phyloP scores from a whole-genome alignment of 2,329 filamentous ascomycete genomes.

The Colletotrichum tropicicola region DNA sequence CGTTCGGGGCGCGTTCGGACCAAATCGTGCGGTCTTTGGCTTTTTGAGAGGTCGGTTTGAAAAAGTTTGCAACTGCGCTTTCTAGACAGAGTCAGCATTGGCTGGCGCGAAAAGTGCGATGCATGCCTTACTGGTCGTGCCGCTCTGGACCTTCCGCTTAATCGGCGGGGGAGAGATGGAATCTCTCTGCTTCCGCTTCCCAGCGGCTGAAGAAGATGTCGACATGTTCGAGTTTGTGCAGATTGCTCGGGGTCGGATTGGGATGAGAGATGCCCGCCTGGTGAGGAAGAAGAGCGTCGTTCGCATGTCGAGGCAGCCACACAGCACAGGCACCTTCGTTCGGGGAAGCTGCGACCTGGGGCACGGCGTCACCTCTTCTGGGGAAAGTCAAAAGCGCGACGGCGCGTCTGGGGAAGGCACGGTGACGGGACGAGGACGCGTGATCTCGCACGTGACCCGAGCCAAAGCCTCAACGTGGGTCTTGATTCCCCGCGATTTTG shows the following conservation, averaged over 20 bases:
- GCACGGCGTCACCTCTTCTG: neutral
- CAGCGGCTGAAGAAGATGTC: neutral
- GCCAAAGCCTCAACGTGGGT: no score
- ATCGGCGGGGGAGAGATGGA: constrained; percentile 62
- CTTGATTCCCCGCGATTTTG: no score
- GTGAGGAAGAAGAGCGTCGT: neutral
- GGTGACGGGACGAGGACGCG: constrained; percentile 6
- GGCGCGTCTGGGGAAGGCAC: constrained; percentile 4
- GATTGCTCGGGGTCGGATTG: neutral
- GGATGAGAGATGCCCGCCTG: neutral
- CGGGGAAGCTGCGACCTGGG: constrained; percentile 1
- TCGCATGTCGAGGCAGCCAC: neutral
- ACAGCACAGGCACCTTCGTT: neutral
- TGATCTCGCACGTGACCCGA: neutral
- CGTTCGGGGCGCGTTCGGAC: constrained; percentile 67
- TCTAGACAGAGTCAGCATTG: constrained; percentile 51
- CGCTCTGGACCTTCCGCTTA: constrained; percentile 62
- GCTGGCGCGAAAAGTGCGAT: neutral
- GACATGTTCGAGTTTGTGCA: constrained; percentile 6
- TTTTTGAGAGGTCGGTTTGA: constrained; percentile 87
- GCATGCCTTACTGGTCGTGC: constrained; percentile 56
- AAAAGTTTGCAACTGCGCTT: constrained; percentile 82
- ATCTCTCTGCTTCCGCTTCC: constrained; percentile 48
- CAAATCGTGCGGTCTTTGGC: constrained; percentile 79
- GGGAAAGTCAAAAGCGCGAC: neutral